Evolutionary conservation across 2,329 filamentous ascomycete species (phyloP).

Genomic region (Ophiocordyceps camponoti-saundersi): DNA sequence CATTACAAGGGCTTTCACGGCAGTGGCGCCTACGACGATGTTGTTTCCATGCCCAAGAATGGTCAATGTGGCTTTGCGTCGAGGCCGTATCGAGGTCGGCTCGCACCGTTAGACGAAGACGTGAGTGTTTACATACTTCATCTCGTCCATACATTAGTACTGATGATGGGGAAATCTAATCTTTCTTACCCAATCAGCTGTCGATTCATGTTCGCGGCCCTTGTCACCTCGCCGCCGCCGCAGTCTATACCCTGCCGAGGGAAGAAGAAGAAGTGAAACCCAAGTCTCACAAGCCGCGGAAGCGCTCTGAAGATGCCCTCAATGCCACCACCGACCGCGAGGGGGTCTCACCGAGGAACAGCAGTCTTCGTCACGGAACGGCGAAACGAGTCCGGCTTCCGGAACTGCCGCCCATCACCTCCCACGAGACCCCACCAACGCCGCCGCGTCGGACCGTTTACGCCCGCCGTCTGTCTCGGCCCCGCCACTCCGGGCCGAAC

Average conservation of each 20-base stretch:
- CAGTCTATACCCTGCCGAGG: constrained; percentile 42
- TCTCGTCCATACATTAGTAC: neutral
- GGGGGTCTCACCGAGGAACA: constrained; percentile 40
- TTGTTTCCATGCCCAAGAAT: constrained; percentile 39
- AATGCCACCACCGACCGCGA: constrained; percentile 41
- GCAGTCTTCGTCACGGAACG: too few species aligned
- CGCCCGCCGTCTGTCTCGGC: neutral
- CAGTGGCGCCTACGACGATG: constrained; percentile 44
- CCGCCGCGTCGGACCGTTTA: neutral
- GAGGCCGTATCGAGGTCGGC: constrained; percentile 37
- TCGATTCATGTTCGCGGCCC: constrained; percentile 60
- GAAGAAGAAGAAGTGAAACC: neutral
- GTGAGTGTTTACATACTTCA: constrained; percentile 18
- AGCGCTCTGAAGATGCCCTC: constrained; percentile 30
- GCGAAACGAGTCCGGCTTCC: constrained; percentile 8
- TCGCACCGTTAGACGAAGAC: constrained; percentile 54
- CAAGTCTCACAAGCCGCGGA: constrained; percentile 30
- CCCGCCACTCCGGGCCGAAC: neutral
- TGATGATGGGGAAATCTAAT: neutral
- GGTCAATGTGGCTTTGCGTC: constrained; percentile 36
- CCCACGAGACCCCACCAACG: neutral
- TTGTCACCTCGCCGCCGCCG: constrained; percentile 47
- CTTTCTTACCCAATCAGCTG: constrained; percentile 27
- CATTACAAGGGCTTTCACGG: constrained; percentile 32
- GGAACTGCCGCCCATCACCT: neutral